phyloP scores from a whole-genome alignment of 2,329 filamentous ascomycete species.

The Lachnellula hyalina region DNA sequence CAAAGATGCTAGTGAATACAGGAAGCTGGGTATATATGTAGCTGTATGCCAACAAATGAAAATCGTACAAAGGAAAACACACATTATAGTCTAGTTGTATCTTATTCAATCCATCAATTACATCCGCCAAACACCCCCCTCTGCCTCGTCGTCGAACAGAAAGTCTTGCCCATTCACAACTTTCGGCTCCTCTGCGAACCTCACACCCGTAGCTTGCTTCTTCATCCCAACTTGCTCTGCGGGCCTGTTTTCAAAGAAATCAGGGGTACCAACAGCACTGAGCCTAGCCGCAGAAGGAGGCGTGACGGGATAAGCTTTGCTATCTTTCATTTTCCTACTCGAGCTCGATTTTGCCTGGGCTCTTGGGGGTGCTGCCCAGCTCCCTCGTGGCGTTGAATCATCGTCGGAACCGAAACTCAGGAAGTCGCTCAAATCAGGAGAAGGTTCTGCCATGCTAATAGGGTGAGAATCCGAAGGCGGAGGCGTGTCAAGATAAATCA shows the following conservation, averaged over 20 bases:
- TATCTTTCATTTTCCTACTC: not conserved
- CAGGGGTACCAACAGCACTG: constrained; percentile 20
- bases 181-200: constrained; percentile 18
- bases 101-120: constrained; percentile 3
- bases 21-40: constrained; percentile 1
- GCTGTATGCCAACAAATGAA: not conserved
- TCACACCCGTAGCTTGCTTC: constrained; percentile 14
- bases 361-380: constrained; percentile 10
- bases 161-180: constrained; percentile 8
- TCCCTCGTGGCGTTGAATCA: constrained; percentile 24
- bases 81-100: not conserved
- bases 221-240: constrained; percentile 1
- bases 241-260: not conserved
- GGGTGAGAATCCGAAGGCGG: constrained; percentile 12
- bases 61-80: constrained; percentile 1
- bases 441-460: constrained; percentile 26
- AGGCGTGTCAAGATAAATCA: constrained; percentile 27
- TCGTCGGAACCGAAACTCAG: constrained; percentile 26
- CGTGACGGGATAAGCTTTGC: constrained; percentile 12
- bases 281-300: constrained; percentile 22
- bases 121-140: constrained; percentile 15
- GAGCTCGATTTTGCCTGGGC: constrained; percentile 17
- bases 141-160: constrained; percentile 14
- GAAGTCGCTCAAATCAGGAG: constrained; percentile 28
- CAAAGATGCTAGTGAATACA: not conserved